Conservation (phyloP, 805 yeast species). For the baker's yeast (Saccharomyces cerevisiae) region DNA sequence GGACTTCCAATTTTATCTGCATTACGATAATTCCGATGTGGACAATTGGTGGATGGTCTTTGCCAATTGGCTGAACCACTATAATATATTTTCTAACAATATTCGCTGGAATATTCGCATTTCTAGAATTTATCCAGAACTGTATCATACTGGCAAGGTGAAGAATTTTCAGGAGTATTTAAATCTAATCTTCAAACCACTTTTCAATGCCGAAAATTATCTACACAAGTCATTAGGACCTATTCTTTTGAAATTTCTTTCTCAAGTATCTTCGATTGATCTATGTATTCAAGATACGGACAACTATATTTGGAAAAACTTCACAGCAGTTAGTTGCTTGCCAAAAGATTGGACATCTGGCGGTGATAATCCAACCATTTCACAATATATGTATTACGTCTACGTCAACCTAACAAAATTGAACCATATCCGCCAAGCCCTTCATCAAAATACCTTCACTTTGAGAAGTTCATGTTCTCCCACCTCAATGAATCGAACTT, state of each 20-base stretch:
- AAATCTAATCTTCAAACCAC: conserved; percentile 28
- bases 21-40: conserved; percentile 3
- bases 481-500: conserved; percentile 16
- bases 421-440: conserved; percentile 13
- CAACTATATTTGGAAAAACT: conserved; percentile 22
- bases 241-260: background rate
- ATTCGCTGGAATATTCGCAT: conserved; percentile 34
- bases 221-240: conserved; percentile 23
- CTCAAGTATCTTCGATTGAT: conserved; percentile 20
- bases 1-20: conserved; percentile 20
- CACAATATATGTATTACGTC: conserved; percentile 33
- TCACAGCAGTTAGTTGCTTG: conserved; percentile 10
- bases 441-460: conserved; percentile 14
- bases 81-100: conserved; percentile 34
- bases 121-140: conserved; percentile 26
- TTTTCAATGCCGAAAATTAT: conserved; percentile 25
- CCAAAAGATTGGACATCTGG: conserved; percentile 27
- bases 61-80: conserved; percentile 30
- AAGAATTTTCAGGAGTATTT: conserved; percentile 29
- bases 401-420: conserved; percentile 17
- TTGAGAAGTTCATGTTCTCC: conserved; percentile 22
- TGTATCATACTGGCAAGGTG: conserved; percentile 17
- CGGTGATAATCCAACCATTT: conserved; percentile 34
- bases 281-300: conserved; percentile 22
- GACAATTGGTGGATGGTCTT: conserved; percentile 31